Evolutionary conservation across 2,329 filamentous ascomycete genomes (phyloP), one percentile per base, ranked within the genome.

Genomic region (Atkinsonella hypoxylon): DNA sequence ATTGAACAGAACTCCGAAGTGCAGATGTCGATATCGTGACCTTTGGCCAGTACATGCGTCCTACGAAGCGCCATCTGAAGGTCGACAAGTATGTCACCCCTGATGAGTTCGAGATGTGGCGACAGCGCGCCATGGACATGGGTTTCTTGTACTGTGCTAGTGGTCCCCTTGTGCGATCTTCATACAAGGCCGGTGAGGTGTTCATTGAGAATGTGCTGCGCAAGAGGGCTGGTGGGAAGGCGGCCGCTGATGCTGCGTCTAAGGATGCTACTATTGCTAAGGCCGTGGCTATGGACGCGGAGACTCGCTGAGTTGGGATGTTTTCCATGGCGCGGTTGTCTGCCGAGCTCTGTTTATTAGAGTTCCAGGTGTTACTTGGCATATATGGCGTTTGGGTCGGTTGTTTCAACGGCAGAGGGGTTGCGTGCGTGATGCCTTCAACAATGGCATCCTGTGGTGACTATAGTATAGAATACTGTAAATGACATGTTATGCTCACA

Each of bases 31-130:
- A 98, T 59, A 89, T 98, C 12, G 89, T 98, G 52, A 98, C 93
- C 0, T 98, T 98, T 59, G 93, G 93, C n/a, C 93, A 98, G 73
- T 98, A 98, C 74, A 98, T 98, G 93, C 87, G 91, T 11, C 93
- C 93, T 1, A 98, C 93, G 4, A 98, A 97, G 76, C 81, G 91
- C 43, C 93, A 98, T 67, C 91, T 98, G 81, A 85, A 95, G 67
- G 93, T 98, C 32, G 86, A 95, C 62, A 89, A 91, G 67, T 98
- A 98, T 66, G 80, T 98, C 45, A 91, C 89, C 0, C 93, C 93
- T 1, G 87, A 86, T 54, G 82, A 84, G 55, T 98, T 98, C 64
- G 91, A 97, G 63, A 73, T 86, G 61, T 98, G 93, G 93, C 81
- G 87, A 54, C 81, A 89, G 70, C 81, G 89, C 48, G 91, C 93